phyloP scores from a whole-genome alignment of 805 yeast genomes.

The Candida xyloterini region DNA sequence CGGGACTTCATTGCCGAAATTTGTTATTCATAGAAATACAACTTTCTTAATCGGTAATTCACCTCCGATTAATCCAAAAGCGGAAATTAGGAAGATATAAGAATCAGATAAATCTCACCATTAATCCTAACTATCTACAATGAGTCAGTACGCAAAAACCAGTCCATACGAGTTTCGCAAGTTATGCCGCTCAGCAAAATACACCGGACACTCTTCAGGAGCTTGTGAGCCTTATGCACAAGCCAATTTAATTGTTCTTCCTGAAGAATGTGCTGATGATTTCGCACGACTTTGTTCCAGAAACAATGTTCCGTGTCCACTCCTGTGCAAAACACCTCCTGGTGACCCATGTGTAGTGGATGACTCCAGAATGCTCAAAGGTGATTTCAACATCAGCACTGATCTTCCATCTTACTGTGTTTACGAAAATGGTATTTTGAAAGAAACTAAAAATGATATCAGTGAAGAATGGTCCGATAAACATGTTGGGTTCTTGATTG shows the following conservation, averaged over 20 bases:
- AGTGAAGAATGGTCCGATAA: conserved; percentile 32
- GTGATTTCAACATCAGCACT: conserved; percentile 31
- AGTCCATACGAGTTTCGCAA: conserved; percentile 8
- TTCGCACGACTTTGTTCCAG: conserved; percentile 35
- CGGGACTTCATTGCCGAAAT: conserved; percentile 1
- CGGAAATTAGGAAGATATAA: background rate
- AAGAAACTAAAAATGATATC: conserved; percentile 26
- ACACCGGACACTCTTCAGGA: conserved; percentile 13
- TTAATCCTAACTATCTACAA: background rate
- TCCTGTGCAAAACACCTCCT: conserved; percentile 19
- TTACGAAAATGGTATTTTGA: conserved; percentile 33
- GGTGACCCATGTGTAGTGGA: conserved; percentile 28
- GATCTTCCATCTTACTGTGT: conserved; percentile 37
- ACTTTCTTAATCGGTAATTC: background rate
- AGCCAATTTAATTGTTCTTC: conserved; percentile 39
- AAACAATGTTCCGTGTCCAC: conserved; percentile 41
- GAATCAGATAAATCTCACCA: background rate
- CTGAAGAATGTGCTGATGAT: conserved; percentile 32
- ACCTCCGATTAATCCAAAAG: background rate
- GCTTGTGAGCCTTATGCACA: conserved; percentile 32
- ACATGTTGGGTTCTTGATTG: conserved; percentile 41
- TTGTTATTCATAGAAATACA: background rate
- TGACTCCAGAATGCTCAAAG: conserved; percentile 12
- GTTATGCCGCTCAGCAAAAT: conserved; percentile 5
- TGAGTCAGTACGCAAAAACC: background rate